phyloP scores from a whole-genome alignment of 2,329 filamentous ascomycete species.

The Metarhizium anisopliae region DNA sequence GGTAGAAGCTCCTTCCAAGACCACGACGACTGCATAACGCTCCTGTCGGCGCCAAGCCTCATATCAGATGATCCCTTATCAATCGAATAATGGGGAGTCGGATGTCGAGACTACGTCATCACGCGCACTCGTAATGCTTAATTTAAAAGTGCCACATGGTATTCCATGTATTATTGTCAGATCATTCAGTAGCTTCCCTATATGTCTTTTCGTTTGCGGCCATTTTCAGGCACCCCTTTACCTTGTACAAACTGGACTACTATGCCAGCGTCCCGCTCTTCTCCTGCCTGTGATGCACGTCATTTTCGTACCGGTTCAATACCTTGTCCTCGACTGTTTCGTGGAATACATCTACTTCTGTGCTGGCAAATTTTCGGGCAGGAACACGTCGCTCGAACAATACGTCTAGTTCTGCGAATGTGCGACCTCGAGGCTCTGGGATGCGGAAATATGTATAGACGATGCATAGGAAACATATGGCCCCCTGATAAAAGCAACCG shows the following conservation, averaged over 20 bases:
- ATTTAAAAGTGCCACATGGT: too few relatives aligned
- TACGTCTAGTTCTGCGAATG: slow-evolving; percentile 79
- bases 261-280: slow-evolving; percentile 1
- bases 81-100: too few relatives aligned
- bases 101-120: too few relatives aligned
- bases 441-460: slow-evolving; percentile 53
- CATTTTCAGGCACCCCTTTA: background rate
- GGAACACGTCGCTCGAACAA: slow-evolving; percentile 67
- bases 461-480: slow-evolving; percentile 71
- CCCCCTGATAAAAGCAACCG: slow-evolving; percentile 35
- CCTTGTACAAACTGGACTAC: background rate
- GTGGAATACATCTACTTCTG: slow-evolving; percentile 47
- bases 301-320: slow-evolving; percentile 38
- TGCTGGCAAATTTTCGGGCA: slow-evolving; percentile 62
- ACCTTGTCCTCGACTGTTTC: slow-evolving; percentile 39
- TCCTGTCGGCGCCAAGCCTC: too few relatives aligned
- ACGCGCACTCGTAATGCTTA: too few relatives aligned
- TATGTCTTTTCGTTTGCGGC: background rate
- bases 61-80: too few relatives aligned
- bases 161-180: background rate
- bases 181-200: background rate
- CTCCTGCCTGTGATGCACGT: slow-evolving; percentile 13
- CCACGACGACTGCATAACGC: too few relatives aligned
- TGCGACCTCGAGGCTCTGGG: slow-evolving; percentile 70
- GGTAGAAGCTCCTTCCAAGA: too few relatives aligned